These are phyloP conservation scores for Lentinula guzmanii DNA, from an alignment of 768 basidiomycete genomes.

Conservation along the genomic window DNA sequence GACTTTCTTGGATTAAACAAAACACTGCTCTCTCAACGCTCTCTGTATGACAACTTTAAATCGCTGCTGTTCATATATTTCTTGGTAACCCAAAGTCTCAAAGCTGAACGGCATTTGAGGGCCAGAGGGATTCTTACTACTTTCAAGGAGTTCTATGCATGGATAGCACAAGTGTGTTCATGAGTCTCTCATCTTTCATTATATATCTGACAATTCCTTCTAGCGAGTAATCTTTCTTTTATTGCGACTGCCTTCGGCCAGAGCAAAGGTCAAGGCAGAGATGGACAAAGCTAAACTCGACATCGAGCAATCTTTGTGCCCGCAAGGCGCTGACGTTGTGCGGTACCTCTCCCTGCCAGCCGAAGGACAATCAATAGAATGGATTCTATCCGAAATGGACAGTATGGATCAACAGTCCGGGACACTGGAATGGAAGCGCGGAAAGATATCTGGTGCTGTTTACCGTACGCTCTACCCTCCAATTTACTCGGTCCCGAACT, in stretches of 20 bases:
- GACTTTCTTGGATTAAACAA: neutral
- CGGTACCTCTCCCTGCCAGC: constrained; percentile 64
- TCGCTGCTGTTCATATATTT: constrained; percentile 56
- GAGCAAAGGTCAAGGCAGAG: constrained; percentile 54
- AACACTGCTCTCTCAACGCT: neutral
- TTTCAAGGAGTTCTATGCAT: constrained; percentile 45
- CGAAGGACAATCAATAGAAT: constrained; percentile 58
- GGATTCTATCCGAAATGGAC: constrained; percentile 76
- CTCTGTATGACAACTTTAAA: constrained; percentile 43
- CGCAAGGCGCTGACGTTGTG: constrained; percentile 53
- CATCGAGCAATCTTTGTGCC: constrained; percentile 65
- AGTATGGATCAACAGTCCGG: constrained; percentile 64
- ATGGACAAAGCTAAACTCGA: constrained; percentile 59
- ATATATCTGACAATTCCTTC: neutral
- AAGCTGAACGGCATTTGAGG: constrained; percentile 54
- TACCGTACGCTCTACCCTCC: constrained; percentile 53
- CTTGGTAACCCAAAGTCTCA: constrained; percentile 42
- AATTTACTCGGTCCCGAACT: neutral
- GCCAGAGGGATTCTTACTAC: constrained; percentile 53
- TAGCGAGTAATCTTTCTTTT: constrained; percentile 53
- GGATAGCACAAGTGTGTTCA: constrained; percentile 42
- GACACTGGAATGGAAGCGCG: constrained; percentile 53
- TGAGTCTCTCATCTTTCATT: neutral
- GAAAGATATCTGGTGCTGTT: constrained; percentile 80
- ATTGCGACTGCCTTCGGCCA: constrained; percentile 56